phyloP scores from a whole-genome alignment of 2,329 filamentous ascomycete genomes.

The Orbilia oligospora region DNA sequence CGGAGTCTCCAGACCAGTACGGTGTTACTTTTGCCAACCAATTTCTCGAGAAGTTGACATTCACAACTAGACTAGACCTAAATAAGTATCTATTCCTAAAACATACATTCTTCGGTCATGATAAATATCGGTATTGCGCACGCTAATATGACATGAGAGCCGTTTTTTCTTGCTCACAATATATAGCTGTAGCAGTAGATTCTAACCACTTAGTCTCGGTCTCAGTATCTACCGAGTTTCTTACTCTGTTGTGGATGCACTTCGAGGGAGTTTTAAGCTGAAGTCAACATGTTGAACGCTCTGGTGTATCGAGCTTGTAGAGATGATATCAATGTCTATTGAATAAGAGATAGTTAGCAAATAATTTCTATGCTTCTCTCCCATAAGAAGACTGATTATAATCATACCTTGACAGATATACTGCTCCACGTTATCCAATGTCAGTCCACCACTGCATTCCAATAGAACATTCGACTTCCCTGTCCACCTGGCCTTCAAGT shows the following conservation, averaged over 20 bases:
- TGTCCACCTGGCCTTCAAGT: constrained; percentile 84
- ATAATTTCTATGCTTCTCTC: constrained; percentile 65
- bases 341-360: constrained; percentile 44
- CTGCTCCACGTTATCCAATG: constrained; percentile 82
- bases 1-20: no score
- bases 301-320: constrained; percentile 90
- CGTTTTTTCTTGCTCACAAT: not conserved
- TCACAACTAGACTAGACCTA: not conserved
- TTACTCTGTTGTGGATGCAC: not conserved
- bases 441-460: constrained; percentile 93
- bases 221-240: not conserved
- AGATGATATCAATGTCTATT: constrained; percentile 91
- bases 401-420: constrained; percentile 82
- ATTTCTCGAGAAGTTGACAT: not conserved
- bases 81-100: not conserved
- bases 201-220: no score
- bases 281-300: constrained; percentile 93
- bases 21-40: not conserved
- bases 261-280: constrained; percentile 84
- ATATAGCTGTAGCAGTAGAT: not conserved
- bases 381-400: not conserved
- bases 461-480: constrained; percentile 80
- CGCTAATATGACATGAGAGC: not conserved
- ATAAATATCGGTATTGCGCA: not conserved
- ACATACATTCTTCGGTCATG: not conserved